Conservation (phyloP, 2,329 filamentous ascomycete species). For the Plectosphaerella cucumerina region DNA sequence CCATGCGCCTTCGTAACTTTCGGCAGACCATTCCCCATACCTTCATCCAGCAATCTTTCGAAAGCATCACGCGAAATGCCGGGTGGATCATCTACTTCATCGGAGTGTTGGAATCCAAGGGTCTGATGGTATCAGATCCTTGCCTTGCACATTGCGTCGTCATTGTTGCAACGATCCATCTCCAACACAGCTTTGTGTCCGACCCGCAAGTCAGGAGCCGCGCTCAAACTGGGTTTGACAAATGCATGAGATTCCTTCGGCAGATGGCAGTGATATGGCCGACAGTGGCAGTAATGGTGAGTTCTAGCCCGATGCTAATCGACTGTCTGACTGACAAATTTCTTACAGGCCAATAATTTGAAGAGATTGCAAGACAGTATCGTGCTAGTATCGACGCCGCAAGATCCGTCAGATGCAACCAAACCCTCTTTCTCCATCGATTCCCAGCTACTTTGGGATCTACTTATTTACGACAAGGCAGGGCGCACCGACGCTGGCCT, state of each 20-base stretch:
- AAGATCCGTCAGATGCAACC: too few species aligned
- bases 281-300: slow-evolving; percentile 18
- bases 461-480: slow-evolving; percentile 29
- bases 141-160: slow-evolving; percentile 39
- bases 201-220: slow-evolving; percentile 15
- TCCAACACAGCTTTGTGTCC: slow-evolving; percentile 46
- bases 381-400: too few species aligned
- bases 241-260: slow-evolving; percentile 19
- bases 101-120: slow-evolving; percentile 36
- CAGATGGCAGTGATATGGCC: slow-evolving; percentile 20
- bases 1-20: slow-evolving; percentile 47
- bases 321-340: too few species aligned
- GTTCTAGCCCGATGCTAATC: neutral
- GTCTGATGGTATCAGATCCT: slow-evolving; percentile 34
- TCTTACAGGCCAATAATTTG: too few species aligned
- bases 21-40: slow-evolving; percentile 48
- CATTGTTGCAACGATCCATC: slow-evolving; percentile 48
- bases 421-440: slow-evolving; percentile 19
- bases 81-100: slow-evolving; percentile 51
- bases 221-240: slow-evolving; percentile 20
- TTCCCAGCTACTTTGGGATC: slow-evolving; percentile 27
- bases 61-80: slow-evolving; percentile 45
- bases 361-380: too few species aligned
- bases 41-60: slow-evolving; percentile 49
- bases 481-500: slow-evolving; percentile 16